phyloP scores from a whole-genome alignment of 495 filamentous ascomycete species.

The Lentithecium fluviatile region DNA sequence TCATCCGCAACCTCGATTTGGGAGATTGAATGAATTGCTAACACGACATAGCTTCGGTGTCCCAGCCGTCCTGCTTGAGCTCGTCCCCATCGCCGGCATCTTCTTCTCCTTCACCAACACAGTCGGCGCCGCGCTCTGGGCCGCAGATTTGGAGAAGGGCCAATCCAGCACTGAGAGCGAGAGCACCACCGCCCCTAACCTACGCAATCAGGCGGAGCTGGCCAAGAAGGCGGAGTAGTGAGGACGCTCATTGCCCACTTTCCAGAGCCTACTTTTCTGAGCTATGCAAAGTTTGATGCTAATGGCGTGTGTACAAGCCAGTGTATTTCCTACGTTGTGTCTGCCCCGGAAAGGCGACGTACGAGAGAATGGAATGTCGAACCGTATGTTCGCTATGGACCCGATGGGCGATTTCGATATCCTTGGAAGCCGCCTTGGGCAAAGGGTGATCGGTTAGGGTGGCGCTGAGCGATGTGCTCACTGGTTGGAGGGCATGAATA shows the following conservation, averaged over 20 bases:
- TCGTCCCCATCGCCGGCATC: conserved; percentile 79
- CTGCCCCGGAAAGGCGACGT: too few species aligned
- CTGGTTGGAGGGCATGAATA: too few species aligned
- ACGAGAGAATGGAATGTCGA: neutral
- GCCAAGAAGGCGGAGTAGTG: conserved; percentile 36
- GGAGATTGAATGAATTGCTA: neutral
- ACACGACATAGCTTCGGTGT: conserved; percentile 67
- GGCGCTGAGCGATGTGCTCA: conserved; percentile 5
- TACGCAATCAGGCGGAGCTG: conserved; percentile 30
- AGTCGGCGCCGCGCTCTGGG: conserved; percentile 91
- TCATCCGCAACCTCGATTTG: neutral
- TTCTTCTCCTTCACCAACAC: conserved; percentile 88
- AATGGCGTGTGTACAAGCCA: conserved; percentile 14
- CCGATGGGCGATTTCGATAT: conserved; percentile 21
- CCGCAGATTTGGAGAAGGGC: conserved; percentile 76
- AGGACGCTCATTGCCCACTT: neutral
- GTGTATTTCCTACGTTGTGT: neutral
- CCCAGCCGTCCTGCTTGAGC: conserved; percentile 72
- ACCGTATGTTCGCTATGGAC: neutral
- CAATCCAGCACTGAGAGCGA: neutral
- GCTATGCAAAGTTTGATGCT: neutral
- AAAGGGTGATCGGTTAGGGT: conserved; percentile 19
- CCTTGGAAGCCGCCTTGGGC: conserved; percentile 30
- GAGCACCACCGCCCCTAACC: conserved; percentile 24
- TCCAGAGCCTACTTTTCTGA: neutral